Conservation (phyloP, 805 yeast genomes). For the Metschnikowia gruessii region DNA sequence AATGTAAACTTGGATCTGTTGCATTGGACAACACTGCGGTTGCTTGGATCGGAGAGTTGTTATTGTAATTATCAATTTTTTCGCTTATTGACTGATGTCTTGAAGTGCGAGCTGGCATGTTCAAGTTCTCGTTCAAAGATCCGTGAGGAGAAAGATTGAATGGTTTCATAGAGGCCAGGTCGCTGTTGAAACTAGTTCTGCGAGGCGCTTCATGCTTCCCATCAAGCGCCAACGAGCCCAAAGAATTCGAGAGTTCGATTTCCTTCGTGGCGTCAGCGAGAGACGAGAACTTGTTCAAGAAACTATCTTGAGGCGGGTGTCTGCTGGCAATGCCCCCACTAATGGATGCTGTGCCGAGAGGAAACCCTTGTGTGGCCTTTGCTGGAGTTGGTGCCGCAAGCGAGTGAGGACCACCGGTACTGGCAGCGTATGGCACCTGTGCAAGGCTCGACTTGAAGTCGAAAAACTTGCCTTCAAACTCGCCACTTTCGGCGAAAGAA, state of each 20-base stretch:
- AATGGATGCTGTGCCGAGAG: constrained; percentile 60
- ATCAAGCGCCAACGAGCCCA: constrained; percentile 40
- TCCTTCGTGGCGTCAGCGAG: constrained; percentile 72
- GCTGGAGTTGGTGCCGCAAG: constrained; percentile 16
- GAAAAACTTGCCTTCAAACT: constrained; percentile 41
- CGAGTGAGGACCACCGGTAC: constrained; percentile 23
- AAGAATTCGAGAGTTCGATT: constrained; percentile 47
- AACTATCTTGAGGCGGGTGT: constrained; percentile 47
- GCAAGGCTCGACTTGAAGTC: constrained; percentile 45
- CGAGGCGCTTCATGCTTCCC: constrained; percentile 29
- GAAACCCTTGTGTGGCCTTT: constrained; percentile 23
- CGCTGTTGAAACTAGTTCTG: constrained; percentile 50
- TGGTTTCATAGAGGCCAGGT: constrained; percentile 21
- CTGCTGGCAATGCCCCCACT: constrained; percentile 52
- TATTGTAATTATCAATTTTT: constrained; percentile 57
- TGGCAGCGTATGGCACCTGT: constrained; percentile 22
- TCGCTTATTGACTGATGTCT: constrained; percentile 57
- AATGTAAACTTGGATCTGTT: constrained; percentile 22
- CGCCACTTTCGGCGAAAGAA: constrained; percentile 44
- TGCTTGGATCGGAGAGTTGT: constrained; percentile 44
- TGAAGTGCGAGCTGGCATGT: constrained; percentile 34
- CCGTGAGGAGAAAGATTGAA: constrained; percentile 37
- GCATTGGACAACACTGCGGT: constrained; percentile 34
- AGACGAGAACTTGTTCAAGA: constrained; percentile 59
- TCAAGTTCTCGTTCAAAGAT: constrained; percentile 43